Conservation (phyloP, 768 basidiomycete genomes). For the Pulveroboletus sp. region DNA sequence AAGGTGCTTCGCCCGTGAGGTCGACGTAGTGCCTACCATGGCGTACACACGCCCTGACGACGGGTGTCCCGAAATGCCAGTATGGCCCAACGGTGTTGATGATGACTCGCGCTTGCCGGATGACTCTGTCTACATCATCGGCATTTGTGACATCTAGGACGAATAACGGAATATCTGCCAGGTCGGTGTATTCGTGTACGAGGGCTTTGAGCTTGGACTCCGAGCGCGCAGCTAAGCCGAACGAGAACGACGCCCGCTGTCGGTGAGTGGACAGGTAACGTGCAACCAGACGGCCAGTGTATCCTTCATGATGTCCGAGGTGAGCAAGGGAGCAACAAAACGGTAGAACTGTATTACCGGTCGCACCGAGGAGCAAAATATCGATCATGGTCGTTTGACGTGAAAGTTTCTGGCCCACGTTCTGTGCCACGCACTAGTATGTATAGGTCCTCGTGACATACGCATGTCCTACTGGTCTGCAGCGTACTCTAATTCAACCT, state of each 20-base stretch:
- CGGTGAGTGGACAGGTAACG: slow-evolving; percentile 67
- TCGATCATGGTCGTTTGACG: slow-evolving; percentile 39
- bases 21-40: slow-evolving; percentile 85
- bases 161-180: slow-evolving; percentile 44
- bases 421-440: not conserved
- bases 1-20: slow-evolving; percentile 70
- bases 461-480: slow-evolving; percentile 8
- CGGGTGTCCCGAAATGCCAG: slow-evolving; percentile 66
- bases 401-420: slow-evolving; percentile 1
- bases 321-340: slow-evolving; percentile 10
- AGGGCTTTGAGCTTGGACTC: slow-evolving; percentile 55
- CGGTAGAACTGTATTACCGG: slow-evolving; percentile 38
- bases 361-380: slow-evolving; percentile 72
- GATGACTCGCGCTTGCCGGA: slow-evolving; percentile 61
- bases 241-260: slow-evolving; percentile 55
- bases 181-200: slow-evolving; percentile 39
- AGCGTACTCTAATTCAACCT: not conserved
- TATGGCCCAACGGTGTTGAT: slow-evolving; percentile 80
- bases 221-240: slow-evolving; percentile 72
- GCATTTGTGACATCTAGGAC: slow-evolving; percentile 59
- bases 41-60: slow-evolving; percentile 75
- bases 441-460: slow-evolving; percentile 10
- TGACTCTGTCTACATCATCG: slow-evolving; percentile 52
- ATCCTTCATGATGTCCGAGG: slow-evolving; percentile 39
- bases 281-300: slow-evolving; percentile 66